Conservation (phyloP, 768 basidiomycete species). For the Omphalotus guepiniiformis region DNA sequence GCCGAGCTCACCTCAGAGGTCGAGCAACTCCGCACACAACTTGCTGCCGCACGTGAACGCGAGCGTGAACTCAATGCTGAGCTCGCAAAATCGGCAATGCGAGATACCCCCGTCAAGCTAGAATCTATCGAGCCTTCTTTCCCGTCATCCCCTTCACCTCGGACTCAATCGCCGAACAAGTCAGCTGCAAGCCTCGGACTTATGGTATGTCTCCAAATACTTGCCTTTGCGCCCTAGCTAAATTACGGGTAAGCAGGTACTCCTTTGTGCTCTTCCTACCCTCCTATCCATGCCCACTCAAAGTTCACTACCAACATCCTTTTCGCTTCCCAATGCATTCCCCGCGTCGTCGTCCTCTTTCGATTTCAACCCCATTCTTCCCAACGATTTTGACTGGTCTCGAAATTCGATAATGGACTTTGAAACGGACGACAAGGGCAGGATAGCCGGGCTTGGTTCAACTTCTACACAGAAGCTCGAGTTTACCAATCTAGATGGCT, state of each 20-base stretch:
- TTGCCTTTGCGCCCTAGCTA: constrained; percentile 1
- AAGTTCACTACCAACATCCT: constrained; percentile 47
- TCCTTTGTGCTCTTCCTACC: constrained; percentile 73
- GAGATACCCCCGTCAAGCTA: constrained; percentile 44
- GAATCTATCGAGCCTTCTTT: constrained; percentile 54
- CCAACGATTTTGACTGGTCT: constrained; percentile 55
- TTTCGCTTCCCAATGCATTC: constrained; percentile 49
- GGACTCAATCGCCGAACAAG: constrained; percentile 46
- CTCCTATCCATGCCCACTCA: constrained; percentile 67
- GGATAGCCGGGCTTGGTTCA: constrained; percentile 24
- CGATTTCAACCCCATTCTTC: constrained; percentile 43
- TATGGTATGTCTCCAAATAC: constrained; percentile 49
- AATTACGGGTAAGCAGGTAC: constrained; percentile 47
- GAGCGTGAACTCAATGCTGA: constrained; percentile 64
- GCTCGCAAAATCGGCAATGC: constrained; percentile 37
- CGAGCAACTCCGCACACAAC: constrained; percentile 61
- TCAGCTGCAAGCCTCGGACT: constrained; percentile 64
- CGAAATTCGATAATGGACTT: constrained; percentile 45
- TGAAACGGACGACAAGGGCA: constrained; percentile 32
- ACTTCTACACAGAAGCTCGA: constrained; percentile 52
- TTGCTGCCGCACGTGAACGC: constrained; percentile 61
- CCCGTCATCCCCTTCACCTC: constrained; percentile 38
- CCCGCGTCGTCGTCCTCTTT: constrained; percentile 39
- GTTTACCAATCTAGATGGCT: constrained; percentile 47
- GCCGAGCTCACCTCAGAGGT: constrained; percentile 52